These are phyloP conservation scores for Botrytis paeoniae DNA, from an alignment of 2,329 filamentous ascomycete genomes.

Conservation along the genomic window DNA sequence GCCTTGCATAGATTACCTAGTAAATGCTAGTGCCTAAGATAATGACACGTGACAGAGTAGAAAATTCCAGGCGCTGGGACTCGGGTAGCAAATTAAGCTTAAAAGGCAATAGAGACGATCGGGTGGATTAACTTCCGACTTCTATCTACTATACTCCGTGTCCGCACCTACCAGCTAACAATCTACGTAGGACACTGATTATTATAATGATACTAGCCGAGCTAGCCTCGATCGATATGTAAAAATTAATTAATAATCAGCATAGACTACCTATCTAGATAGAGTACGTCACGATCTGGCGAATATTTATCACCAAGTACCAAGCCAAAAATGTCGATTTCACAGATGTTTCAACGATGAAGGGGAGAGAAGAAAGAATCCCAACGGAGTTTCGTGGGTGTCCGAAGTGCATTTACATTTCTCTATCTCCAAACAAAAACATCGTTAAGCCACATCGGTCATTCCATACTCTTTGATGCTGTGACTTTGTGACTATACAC, in stretches of 20 bases:
- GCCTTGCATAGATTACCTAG: conserved; percentile 1
- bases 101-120: background rate
- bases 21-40: background rate
- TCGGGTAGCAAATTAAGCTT: background rate
- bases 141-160: background rate
- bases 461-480: background rate
- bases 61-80: background rate
- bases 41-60: background rate
- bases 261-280: background rate
- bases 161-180: background rate
- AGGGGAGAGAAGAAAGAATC: background rate
- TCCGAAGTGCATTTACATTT: background rate
- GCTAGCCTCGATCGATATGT: background rate
- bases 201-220: background rate
- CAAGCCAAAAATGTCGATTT: background rate
- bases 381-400: background rate
- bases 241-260: background rate
- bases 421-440: background rate
- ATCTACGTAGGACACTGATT: background rate
- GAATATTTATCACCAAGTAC: background rate
- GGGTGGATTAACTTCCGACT: background rate
- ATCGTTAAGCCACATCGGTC: background rate
- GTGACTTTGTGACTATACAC: background rate
- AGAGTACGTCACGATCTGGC: background rate
- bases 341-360: conserved; percentile 7